Evolutionary conservation across 139 green algal genomes (phyloP), one percentile per base, ranked within the genome.

Genomic region (Yamagishiella unicocca): DNA sequence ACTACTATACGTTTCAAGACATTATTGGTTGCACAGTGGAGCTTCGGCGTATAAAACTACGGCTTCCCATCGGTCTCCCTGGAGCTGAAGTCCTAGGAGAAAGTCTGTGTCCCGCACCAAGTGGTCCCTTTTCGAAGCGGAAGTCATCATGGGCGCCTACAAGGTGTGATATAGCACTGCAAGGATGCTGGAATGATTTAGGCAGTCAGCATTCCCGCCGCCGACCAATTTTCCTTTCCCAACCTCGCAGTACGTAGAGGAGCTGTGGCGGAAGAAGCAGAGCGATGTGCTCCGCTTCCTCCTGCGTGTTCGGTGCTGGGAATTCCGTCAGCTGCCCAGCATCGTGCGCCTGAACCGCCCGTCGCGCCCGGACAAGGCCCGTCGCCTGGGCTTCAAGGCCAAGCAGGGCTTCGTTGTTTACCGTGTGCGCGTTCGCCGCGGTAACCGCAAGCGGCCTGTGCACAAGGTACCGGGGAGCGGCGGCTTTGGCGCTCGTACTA

Each of bases 251-350:
- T 99, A 99, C 91, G 70, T 99, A 25, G 96, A 99, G 93, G 98
- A 99, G 96, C 93, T 99, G 31, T 99, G 95, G 95, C 95, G 96
- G 91, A 97, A 97, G 93, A 99, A 99, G 96, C 98, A 99, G 95
- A 98, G 94, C 89, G 98, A 99, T 97, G 97, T 99, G 84, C 90
- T 99, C 68, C 97, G 98, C 85, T 99, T 99, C 93, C 92, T 99
- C 82, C 96, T 99, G 79, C 97, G 98, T 84, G 95, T 99, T n/a
- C 94, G 98, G 17, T 99, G 97, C 95, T 99, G 98, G 98, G 98
- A 99, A 95, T 99, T 96, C 95, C 94, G 98, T 54, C 98, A 99
- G 95, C 89, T 98, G 90, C 96, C 96, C 64, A 92, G 92, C 82
- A 96, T 99, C 80, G 90, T 96, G 53, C 96, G 98, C 82, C 85